These are phyloP conservation scores for Didymella pomorum DNA, from an alignment of 2,329 filamentous ascomycete genomes.

Conservation along the genomic window DNA sequence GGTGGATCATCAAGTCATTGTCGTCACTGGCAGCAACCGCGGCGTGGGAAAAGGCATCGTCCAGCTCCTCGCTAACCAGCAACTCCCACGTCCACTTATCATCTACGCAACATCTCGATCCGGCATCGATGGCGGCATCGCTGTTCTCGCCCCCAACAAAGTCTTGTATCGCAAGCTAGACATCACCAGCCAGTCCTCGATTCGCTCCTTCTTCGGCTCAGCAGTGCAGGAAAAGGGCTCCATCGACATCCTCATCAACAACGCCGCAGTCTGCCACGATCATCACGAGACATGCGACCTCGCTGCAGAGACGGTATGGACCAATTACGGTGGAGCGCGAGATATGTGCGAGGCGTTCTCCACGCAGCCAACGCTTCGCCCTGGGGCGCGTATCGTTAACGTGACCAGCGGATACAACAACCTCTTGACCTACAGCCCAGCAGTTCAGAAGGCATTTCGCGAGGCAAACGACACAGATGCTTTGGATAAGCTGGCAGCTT, in stretches of 20 bases:
- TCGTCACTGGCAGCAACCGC: conserved; percentile 31
- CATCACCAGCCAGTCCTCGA: conserved; percentile 22
- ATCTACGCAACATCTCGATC: conserved; percentile 32
- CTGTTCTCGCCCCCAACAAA: conserved; percentile 8
- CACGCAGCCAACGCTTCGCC: conserved; percentile 12
- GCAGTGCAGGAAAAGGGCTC: conserved; percentile 10
- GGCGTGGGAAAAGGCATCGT: conserved; percentile 31
- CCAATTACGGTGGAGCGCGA: conserved; percentile 27
- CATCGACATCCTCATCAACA: conserved; percentile 32
- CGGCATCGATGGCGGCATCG: conserved; percentile 15
- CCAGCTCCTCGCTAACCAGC: conserved; percentile 24
- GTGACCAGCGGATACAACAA: conserved; percentile 23
- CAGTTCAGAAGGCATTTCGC: conserved; percentile 6
- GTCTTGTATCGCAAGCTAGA: conserved; percentile 26
- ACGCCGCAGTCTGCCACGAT: conserved; percentile 27
- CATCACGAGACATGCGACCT: conserved; percentile 18
- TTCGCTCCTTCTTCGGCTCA: conserved; percentile 20
- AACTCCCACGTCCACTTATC: conserved; percentile 18
- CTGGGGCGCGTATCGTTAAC: conserved; percentile 28
- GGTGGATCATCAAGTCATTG: conserved; percentile 21
- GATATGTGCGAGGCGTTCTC: conserved; percentile 28
- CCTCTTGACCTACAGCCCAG: conserved; percentile 15
- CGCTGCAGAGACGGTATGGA: conserved; percentile 21
- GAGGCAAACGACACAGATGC: background rate
- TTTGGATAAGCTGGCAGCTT: background rate